Evolutionary conservation across 108 stramenopile species (phyloP).

Genomic region (Cyclotella baltica): DNA sequence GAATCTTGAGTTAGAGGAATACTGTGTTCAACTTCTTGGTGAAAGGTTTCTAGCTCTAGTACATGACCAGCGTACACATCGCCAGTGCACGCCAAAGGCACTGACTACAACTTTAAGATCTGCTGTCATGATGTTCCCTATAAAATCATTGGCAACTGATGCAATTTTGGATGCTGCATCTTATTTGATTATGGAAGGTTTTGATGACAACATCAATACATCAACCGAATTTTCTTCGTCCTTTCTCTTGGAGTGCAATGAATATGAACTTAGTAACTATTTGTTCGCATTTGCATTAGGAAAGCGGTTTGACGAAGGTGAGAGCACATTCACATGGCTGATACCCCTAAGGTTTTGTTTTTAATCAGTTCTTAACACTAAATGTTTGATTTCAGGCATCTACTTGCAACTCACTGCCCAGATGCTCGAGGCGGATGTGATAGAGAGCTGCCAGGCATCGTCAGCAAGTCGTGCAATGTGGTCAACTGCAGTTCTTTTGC

Average conservation of each 20-base stretch:
- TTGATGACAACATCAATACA: background rate
- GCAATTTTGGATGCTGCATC: conserved; percentile 56
- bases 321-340: background rate
- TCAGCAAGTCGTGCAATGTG: conserved; percentile 69
- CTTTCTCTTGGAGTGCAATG: conserved; percentile 51
- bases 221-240: background rate
- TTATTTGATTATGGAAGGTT: conserved; percentile 50
- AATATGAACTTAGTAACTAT: conserved; percentile 62
- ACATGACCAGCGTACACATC: background rate
- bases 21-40: conserved; percentile 28
- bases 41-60: conserved; percentile 44
- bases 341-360: background rate
- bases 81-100: conserved; percentile 39
- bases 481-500: conserved; percentile 55
- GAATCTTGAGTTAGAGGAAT: conserved; percentile 2
- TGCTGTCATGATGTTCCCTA: conserved; percentile 52
- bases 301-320: conserved; percentile 50
- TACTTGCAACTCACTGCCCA: conserved; percentile 45
- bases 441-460: conserved; percentile 55
- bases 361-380: background rate
- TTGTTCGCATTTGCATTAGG: conserved; percentile 62
- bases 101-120: conserved; percentile 56
- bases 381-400: conserved; percentile 7
- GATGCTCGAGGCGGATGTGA: conserved; percentile 56
- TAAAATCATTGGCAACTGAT: conserved; percentile 32